Evolutionary conservation across 1,139 yeast species (phyloP), one percentile per base, ranked within the genome.

Genomic region (Meyerozyma sp.): DNA sequence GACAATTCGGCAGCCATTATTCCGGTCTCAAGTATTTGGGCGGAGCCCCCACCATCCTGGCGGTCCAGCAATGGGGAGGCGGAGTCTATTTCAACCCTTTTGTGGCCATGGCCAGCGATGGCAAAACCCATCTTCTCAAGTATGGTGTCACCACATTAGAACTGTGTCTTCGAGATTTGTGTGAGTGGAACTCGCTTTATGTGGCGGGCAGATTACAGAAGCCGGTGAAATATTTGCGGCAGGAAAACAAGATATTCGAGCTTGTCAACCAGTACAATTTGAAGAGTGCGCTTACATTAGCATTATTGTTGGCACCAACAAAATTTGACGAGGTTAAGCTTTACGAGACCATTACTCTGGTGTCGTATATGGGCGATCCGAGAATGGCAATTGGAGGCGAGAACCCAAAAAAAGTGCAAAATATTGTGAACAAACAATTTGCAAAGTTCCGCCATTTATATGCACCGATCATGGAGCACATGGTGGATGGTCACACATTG

Each of bases 31-130:
- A 78, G 46, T 65, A 62, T 41, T 69, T 84, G 8, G 34, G 34
- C 16, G 94, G 96, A 0, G 68, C 88, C 1, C 65, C 76, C 8
- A 64, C 75, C 1, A 73, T 91, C 1, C 73, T 85, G 9, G 61
- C 58, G 40, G 73, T 88, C 16, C 93, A 86, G 56, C 77, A 77
- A 38, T 55, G 79, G n/a, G 97, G 96, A 1, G 93, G 94, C 0
- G 97, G 97, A 3, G 84, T 93, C 5, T 94, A 91, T 61, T 94
- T 89, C 68, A 94, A 93, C 58, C 98, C 99, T 3, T 93, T 78
- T 62, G 88, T 87, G 4, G 73, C 76, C 38, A 71, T 91, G 46
- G 73, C 76, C 42, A 82, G 82, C 21, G 42, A 49, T 25, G 50
- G 58, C 13, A 69, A 77, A 41, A 40, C 39, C 16, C 34, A 36